Conservation (phyloP, 2,329 filamentous ascomycete genomes). For the Hymenoscyphus fraxineus region DNA sequence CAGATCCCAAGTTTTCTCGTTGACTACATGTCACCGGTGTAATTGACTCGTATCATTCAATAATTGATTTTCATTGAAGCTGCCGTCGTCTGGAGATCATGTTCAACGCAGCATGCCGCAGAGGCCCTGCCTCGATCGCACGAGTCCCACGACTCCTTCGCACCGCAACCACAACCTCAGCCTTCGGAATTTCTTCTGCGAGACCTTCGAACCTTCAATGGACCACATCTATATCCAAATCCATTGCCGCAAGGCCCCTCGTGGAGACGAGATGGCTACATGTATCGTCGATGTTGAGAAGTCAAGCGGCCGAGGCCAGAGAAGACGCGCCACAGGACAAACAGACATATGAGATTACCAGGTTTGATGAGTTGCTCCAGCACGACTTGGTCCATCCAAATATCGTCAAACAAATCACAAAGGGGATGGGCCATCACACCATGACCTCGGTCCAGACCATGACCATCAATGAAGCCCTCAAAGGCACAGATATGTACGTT, state of each 20-base stretch:
- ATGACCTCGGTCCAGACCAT: conserved; percentile 91
- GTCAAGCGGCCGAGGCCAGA: conserved; percentile 15
- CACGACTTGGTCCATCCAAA: conserved; percentile 32
- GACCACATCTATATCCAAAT: conserved; percentile 7
- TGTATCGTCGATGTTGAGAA: conserved; percentile 25
- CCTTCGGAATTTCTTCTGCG: conserved; percentile 25
- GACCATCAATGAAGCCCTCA: conserved; percentile 75
- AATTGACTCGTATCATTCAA: conserved; percentile 16
- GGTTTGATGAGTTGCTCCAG: conserved; percentile 33
- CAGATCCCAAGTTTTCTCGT: conserved; percentile 6
- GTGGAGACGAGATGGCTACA: conserved; percentile 30
- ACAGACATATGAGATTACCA: conserved; percentile 22
- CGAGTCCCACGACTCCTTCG: conserved; percentile 29
- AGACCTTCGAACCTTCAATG: conserved; percentile 28
- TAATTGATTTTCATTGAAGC: conserved; percentile 15
- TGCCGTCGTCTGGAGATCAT: conserved; percentile 19
- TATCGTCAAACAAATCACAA: conserved; percentile 51
- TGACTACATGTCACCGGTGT: conserved; percentile 14
- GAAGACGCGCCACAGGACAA: conserved; percentile 1
- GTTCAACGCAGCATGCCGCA: conserved; percentile 33
- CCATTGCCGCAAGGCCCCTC: conserved; percentile 17
- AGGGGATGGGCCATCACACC: conserved; percentile 68
- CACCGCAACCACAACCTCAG: conserved; percentile 23
- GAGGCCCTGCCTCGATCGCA: conserved; percentile 34
- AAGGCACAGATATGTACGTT: conserved; percentile 48